Conservation (phyloP, 345 rosid species). For the Eucalyptus erythrocorys region DNA sequence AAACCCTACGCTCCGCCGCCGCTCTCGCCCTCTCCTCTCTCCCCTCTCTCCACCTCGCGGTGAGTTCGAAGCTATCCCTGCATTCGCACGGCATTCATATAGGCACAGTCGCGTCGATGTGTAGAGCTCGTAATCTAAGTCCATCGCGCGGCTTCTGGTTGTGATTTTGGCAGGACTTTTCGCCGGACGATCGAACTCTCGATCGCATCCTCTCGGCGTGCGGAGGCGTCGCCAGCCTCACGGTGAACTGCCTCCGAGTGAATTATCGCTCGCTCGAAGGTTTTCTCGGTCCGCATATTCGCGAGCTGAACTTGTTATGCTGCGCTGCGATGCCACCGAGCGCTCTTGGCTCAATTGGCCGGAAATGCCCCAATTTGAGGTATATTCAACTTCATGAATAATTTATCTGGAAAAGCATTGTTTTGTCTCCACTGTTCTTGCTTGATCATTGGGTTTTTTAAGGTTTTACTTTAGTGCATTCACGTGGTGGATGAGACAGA, state of each 20-base stretch:
- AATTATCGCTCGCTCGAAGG: constrained; percentile 5
- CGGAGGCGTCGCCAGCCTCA: constrained; percentile 12
- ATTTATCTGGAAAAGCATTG: neutral
- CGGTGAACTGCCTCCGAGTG: constrained; percentile 51
- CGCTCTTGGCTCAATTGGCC: constrained; percentile 22
- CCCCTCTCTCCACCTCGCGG: constrained; percentile 28
- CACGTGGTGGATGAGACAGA: neutral
- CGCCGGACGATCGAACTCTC: constrained; percentile 30
- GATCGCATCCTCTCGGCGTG: constrained; percentile 18
- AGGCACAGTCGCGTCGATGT: neutral
- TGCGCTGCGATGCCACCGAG: constrained; percentile 21
- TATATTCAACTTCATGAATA: neutral
- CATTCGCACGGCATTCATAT: too few species aligned
- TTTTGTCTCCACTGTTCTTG: neutral
- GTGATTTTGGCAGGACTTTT: constrained; percentile 13
- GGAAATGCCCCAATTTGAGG: constrained; percentile 49
- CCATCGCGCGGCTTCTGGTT: neutral
- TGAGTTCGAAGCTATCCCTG: neutral
- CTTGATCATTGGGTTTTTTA: too few species aligned
- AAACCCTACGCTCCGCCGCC: constrained; percentile 24
- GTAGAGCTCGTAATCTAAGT: too few species aligned
- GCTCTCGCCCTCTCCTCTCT: constrained; percentile 25
- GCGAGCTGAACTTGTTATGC: constrained; percentile 33
- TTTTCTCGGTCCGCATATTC: constrained; percentile 19
- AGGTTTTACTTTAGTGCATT: neutral